phyloP scores from a whole-genome alignment of 2,329 filamentous ascomycete species.

The Exutisphaerella laricina region DNA sequence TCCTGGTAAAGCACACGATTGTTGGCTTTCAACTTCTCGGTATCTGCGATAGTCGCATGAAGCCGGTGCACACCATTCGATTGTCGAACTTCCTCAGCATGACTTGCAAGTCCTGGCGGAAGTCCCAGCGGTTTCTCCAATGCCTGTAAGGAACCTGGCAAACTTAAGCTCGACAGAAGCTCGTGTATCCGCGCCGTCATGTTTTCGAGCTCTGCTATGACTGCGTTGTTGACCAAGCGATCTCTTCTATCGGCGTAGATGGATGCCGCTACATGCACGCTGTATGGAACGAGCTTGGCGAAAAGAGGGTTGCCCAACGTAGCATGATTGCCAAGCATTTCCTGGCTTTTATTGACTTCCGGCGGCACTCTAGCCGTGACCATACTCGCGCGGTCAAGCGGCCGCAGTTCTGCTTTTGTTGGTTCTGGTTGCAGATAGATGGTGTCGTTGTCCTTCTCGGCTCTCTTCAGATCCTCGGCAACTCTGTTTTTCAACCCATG shows the following conservation, averaged over 20 bases:
- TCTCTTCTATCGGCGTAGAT: slow-evolving; percentile 93
- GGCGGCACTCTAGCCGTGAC: slow-evolving; percentile 71
- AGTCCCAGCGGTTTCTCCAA: slow-evolving; percentile 90
- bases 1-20: slow-evolving; percentile 77
- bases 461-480: slow-evolving; percentile 80
- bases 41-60: slow-evolving; percentile 76
- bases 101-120: slow-evolving; percentile 76
- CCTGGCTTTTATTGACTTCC: slow-evolving; percentile 73
- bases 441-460: slow-evolving; percentile 93
- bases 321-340: slow-evolving; percentile 67
- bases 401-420: slow-evolving; percentile 78
- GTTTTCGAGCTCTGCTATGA: slow-evolving; percentile 76
- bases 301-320: slow-evolving; percentile 84
- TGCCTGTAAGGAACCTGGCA: slow-evolving; percentile 88
- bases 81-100: slow-evolving; percentile 90
- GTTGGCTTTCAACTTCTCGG: slow-evolving; percentile 77
- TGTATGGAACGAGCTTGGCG: slow-evolving; percentile 86
- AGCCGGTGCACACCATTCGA: slow-evolving; percentile 77
- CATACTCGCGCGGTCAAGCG: slow-evolving; percentile 84
- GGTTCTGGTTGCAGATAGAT: slow-evolving; percentile 86
- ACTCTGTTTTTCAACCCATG: slow-evolving; percentile 76
- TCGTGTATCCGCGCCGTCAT: slow-evolving; percentile 77
- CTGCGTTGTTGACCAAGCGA: slow-evolving; percentile 79
- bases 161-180: slow-evolving; percentile 71
- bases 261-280: slow-evolving; percentile 88